phyloP scores from a whole-genome alignment of 768 basidiomycete genomes.

The Leccinum variicolor region DNA sequence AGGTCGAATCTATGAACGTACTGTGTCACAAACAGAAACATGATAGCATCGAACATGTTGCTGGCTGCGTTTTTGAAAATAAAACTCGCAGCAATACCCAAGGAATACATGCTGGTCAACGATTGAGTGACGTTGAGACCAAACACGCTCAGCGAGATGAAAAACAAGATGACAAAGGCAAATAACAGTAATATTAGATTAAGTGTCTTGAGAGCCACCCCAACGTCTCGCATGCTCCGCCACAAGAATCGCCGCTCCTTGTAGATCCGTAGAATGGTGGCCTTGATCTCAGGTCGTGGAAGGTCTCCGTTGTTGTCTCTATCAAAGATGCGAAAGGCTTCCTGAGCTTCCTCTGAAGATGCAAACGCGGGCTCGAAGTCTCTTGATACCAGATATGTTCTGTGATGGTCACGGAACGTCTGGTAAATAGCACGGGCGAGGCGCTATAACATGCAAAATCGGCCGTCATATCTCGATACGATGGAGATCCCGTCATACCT shows the following conservation, averaged over 20 bases:
- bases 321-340: conserved; percentile 75
- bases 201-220: conserved; percentile 61
- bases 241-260: conserved; percentile 76
- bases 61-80: conserved; percentile 76
- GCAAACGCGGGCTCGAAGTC: conserved; percentile 73
- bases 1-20: conserved; percentile 35
- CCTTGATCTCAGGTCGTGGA: conserved; percentile 72
- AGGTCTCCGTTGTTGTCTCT: conserved; percentile 76
- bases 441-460: conserved; percentile 37
- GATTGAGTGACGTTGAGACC: conserved; percentile 62
- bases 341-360: conserved; percentile 51
- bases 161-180: conserved; percentile 62
- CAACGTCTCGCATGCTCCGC: conserved; percentile 74
- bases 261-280: conserved; percentile 64
- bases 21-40: conserved; percentile 84
- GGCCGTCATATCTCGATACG: background rate
- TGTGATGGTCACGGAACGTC: conserved; percentile 52
- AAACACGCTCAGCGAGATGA: conserved; percentile 72
- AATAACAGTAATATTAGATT: conserved; percentile 62
- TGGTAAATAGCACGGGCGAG: conserved; percentile 66
- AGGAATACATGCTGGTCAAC: conserved; percentile 68
- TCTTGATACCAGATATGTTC: conserved; percentile 58
- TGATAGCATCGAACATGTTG: conserved; percentile 72
- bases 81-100: conserved; percentile 73
- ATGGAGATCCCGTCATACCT: conserved; percentile 36